These are phyloP conservation scores for Pythium aristosporum DNA, from an alignment of 352 stramenopile species.

Conservation along the genomic window DNA sequence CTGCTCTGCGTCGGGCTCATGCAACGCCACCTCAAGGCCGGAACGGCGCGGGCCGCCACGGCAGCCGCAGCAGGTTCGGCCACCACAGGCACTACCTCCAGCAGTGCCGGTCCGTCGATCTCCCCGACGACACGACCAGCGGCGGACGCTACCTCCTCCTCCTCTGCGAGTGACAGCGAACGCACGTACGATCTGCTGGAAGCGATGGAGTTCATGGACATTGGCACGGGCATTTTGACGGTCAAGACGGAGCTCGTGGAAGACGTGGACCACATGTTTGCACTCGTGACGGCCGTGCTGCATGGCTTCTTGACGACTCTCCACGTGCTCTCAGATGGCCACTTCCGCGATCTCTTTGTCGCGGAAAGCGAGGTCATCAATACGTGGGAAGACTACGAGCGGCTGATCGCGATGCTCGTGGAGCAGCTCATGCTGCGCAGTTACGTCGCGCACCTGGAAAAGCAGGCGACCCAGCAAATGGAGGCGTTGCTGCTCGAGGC, in stretches of 20 bases:
- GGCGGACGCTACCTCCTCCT: background rate
- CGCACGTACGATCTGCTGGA: constrained; percentile 84
- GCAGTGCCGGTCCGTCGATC: background rate
- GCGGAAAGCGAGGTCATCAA: constrained; percentile 77
- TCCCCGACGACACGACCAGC: too few relatives aligned
- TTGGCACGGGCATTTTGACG: constrained; percentile 80
- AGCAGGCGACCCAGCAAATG: constrained; percentile 72
- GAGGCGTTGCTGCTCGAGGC: constrained; percentile 61
- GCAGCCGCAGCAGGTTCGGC: background rate
- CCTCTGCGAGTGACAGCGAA: constrained; percentile 32
- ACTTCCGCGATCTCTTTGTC: constrained; percentile 76
- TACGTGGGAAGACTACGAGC: constrained; percentile 80
- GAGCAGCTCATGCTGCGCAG: constrained; percentile 81
- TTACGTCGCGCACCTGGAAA: constrained; percentile 68
- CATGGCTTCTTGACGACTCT: constrained; percentile 59
- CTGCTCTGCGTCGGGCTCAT: constrained; percentile 82
- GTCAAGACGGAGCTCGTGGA: constrained; percentile 86
- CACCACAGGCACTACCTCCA: background rate
- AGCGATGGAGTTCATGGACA: constrained; percentile 89
- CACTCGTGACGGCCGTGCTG: constrained; percentile 62
- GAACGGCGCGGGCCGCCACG: constrained; percentile 7
- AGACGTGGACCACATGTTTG: constrained; percentile 58
- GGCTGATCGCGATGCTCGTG: constrained; percentile 82
- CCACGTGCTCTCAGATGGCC: constrained; percentile 57
- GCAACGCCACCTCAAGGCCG: constrained; percentile 75